Evolutionary conservation across 306 rosid genomes (phyloP).

Genomic region (Prunus armeniaca): DNA sequence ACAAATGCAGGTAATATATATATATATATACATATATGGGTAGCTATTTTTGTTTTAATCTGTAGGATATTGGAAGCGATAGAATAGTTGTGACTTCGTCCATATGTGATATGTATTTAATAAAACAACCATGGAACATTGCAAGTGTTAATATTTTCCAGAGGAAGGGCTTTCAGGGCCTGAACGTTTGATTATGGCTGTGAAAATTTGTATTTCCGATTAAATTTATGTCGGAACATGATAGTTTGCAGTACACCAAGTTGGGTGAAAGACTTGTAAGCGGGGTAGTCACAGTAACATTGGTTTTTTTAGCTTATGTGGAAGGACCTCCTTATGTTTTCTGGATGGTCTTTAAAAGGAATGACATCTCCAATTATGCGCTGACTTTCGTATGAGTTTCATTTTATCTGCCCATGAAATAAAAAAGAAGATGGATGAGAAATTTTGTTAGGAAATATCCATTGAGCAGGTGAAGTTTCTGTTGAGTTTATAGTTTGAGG

Average conservation of each 20-base stretch:
- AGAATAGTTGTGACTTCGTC: not conserved
- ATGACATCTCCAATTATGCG: no score
- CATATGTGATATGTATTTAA: not conserved
- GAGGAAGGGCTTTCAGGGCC: not conserved
- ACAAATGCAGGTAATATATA: conserved; percentile 42
- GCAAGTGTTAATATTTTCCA: not conserved
- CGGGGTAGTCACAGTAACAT: not conserved
- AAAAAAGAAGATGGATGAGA: not conserved
- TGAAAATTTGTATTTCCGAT: not conserved
- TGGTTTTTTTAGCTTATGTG: not conserved
- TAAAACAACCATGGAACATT: not conserved
- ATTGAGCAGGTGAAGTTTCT: not conserved
- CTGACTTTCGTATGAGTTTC: not conserved
- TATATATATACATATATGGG: not conserved
- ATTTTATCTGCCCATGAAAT: not conserved
- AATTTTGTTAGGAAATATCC: not conserved
- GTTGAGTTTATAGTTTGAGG: not conserved
- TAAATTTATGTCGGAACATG: not conserved
- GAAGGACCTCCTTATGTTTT: not conserved
- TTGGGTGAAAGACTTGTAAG: not conserved
- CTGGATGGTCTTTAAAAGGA: no score
- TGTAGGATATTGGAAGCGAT: not conserved
- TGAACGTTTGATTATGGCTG: not conserved
- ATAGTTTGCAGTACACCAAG: not conserved
- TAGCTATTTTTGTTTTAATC: not conserved